Evolutionary conservation across 2,329 filamentous ascomycete genomes (phyloP), one percentile per base, ranked within the genome.

Genomic region (Thelonectria blattea): DNA sequence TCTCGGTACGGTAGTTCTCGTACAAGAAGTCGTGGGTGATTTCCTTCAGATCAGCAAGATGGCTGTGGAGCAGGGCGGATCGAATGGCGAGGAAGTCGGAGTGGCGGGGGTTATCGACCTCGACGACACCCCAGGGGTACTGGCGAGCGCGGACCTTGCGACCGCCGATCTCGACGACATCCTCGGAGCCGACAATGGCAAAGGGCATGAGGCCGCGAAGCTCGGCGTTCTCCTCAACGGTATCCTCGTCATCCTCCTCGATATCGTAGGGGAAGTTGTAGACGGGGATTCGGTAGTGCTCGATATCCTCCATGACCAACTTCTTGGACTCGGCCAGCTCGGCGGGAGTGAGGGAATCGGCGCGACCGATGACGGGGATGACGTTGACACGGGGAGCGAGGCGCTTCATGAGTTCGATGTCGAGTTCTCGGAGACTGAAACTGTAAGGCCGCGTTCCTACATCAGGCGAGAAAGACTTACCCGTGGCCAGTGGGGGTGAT

Each of bases 261-360:
- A 99, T 96, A 72, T 99, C 95, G 83, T 99, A 99, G 51, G 95
- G 95, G 85, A 99, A 99, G 87, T 99, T 99, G 87, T 99, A 99
- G 68, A 99, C 94, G 48, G 95, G 95, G 71, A 99, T 99, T 76
- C 95, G 91, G 84, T 99, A 99, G 81, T 99, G 95, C 82, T 99
- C 95, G 71, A 99, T 99, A 77, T 99, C 95, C 84, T 99, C 95
- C 95, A 99, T 99, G 75, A 99, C 93, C 64, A 99, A 87, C 86
- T 98, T 99, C 88, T 99, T 99, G 70, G 94, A 98, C 81, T 99
- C 95, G 69, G 95, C 95, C 66, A 99, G 86, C 83, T 99, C 95
- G 69, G 92, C 90, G 41, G 95, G 95, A 58, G 95, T 99, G 65
- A 99, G 89, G 20, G 95, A 96, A 78, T 99, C 95, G 76, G 95